Conservation (phyloP, 2,329 filamentous ascomycete species). For the Fusarium albidum region DNA sequence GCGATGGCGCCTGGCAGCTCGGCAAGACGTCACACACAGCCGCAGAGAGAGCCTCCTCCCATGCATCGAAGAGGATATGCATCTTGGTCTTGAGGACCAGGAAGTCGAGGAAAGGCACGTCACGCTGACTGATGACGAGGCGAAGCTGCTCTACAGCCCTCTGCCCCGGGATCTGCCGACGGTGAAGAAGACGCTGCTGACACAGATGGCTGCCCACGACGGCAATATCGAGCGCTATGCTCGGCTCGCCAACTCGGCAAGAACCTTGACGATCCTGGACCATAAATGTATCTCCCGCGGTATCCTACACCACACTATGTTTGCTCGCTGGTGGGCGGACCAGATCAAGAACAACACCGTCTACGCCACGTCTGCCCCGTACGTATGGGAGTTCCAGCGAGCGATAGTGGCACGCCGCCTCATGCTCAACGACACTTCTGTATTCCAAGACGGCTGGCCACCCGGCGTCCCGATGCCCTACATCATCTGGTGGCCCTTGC, state of each 20-base stretch:
- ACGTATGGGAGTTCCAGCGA: background rate
- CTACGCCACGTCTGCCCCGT: background rate
- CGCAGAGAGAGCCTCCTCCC: background rate
- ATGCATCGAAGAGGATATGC: constrained; percentile 18
- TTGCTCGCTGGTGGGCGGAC: constrained; percentile 13
- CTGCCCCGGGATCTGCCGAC: constrained; percentile 8
- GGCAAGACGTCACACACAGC: no score
- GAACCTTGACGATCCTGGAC: background rate
- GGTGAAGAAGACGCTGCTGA: constrained; percentile 2
- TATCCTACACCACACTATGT: constrained; percentile 8
- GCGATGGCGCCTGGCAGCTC: constrained; percentile 6
- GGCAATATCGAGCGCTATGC: constrained; percentile 12
- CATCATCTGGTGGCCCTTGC: constrained; percentile 17
- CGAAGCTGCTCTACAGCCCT: constrained; percentile 4
- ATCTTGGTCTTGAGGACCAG: no score
- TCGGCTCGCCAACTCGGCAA: no score
- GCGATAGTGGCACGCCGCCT: constrained; percentile 9
- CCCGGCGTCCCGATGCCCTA: constrained; percentile 1
- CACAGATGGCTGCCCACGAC: constrained; percentile 15
- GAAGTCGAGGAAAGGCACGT: no score
- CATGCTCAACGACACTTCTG: constrained; percentile 8
- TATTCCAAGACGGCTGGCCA: background rate
- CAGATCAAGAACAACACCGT: constrained; percentile 10
- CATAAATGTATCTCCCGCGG: background rate
- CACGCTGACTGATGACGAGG: no score